Evolutionary conservation across 2,329 filamentous ascomycete species (phyloP), one percentile per base, ranked within the genome.

Genomic region (Nemania abortiva): DNA sequence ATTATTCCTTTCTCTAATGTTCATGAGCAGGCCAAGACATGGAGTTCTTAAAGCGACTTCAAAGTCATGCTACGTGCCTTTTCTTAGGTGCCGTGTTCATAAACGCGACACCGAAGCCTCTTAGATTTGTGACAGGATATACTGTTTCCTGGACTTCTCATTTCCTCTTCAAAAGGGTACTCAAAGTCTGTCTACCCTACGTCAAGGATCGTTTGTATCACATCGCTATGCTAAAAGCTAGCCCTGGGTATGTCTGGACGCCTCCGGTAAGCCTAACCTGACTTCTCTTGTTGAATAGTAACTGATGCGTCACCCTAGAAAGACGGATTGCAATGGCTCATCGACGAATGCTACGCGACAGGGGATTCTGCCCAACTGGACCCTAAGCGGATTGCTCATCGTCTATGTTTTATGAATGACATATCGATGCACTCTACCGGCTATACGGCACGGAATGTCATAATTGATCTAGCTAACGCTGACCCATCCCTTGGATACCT

Each of bases 321-420:
- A 53, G 65, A 65, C 20, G 34, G 68, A 1, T 31, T 70, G 1
- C 68, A 70, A 31, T 70, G 68, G 64, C 60, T 70, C 11, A 67
- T 70, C 9, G 68, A 70, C 1, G 68, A 70, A 39, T 67, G 49
- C 18, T 65, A 62, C n/a, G 47, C 68, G 9, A 61, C 11, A 1
- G 22, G 24, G 0, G 59, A 70, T 42, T 56, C 64, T 1, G 18
- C 10, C 3, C 65, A 70, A 31, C 57, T 70, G 3, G n/a, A 56
- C 0, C 65, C 68, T 31, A n/a, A 55, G 13, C 7, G 50, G 10
- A 31, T 70, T 0, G 6, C 5, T n/a, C 54, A 70, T 22, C 64
- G 68, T 1, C 34, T 70, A 3, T 27, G 68, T 0, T 47, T 62
- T 20, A 50, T 68, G 6, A 70, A 70, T 24, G 68, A 70, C 52